Evolutionary conservation across 345 rosid genomes (phyloP).

Genomic region (Eucalyptus brandiana): DNA sequence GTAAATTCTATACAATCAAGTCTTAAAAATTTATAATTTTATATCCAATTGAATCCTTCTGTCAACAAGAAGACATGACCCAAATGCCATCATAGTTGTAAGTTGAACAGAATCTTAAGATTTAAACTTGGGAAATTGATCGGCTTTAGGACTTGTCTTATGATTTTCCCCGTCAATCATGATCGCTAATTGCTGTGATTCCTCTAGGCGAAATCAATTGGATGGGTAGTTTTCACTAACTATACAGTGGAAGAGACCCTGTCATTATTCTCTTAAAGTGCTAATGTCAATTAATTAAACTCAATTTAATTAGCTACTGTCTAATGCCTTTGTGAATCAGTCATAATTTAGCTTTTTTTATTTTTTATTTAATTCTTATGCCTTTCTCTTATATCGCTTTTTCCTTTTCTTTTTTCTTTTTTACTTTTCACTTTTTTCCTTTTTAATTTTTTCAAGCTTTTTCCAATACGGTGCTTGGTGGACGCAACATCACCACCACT

Average conservation of each 20-base stretch:
- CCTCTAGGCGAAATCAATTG: not conserved
- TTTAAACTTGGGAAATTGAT: not conserved
- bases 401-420: not conserved
- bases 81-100: not conserved
- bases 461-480: not conserved
- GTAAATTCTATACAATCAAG: not conserved
- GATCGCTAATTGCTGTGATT: not conserved
- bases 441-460: not conserved
- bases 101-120: not conserved
- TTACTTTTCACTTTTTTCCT: not conserved
- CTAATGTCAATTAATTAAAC: not conserved
- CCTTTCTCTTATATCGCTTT: not conserved
- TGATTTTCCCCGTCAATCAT: not conserved
- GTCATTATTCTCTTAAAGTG: not conserved
- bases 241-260: not conserved
- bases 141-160: not conserved
- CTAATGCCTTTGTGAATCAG: not conserved
- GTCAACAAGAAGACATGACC: not conserved
- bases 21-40: not conserved
- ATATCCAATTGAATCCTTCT: not conserved
- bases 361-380: not conserved
- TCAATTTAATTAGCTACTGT: not conserved
- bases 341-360: not conserved
- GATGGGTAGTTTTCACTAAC: not conserved
- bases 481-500: accelerated